Conservation (phyloP, 2,329 filamentous ascomycete genomes). For the Fusarium transvaalense region DNA sequence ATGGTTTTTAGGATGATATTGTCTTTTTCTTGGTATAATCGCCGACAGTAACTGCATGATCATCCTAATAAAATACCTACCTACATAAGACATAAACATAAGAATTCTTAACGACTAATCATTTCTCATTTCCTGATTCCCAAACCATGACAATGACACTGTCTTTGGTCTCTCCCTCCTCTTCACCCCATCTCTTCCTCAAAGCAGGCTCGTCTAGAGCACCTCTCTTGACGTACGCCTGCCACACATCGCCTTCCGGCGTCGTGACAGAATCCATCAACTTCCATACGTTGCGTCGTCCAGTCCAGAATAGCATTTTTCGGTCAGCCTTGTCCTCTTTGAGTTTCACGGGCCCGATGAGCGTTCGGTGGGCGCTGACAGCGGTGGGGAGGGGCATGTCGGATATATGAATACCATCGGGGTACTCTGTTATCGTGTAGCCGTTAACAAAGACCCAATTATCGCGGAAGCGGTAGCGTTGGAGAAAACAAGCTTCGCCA, state of each 20-base stretch:
- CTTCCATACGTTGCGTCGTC: slow-evolving; percentile 56
- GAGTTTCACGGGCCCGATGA: slow-evolving; percentile 51
- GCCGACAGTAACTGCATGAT: background rate
- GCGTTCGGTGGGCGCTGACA: slow-evolving; percentile 25
- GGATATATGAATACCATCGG: slow-evolving; percentile 52
- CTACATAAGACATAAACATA: slow-evolving; percentile 26
- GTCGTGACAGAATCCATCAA: slow-evolving; percentile 56
- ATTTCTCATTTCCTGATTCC: slow-evolving; percentile 41
- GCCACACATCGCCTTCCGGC: slow-evolving; percentile 58
- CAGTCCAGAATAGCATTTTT: slow-evolving; percentile 54
- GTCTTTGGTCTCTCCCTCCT: slow-evolving; percentile 27
- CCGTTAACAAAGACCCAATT: slow-evolving; percentile 64
- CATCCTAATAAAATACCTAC: background rate
- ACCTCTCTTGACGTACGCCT: slow-evolving; percentile 59
- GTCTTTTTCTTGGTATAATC: too few species aligned
- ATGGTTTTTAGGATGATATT: too few species aligned
- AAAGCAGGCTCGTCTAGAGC: slow-evolving; percentile 23
- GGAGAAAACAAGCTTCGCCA: slow-evolving; percentile 62
- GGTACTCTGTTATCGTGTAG: slow-evolving; percentile 59
- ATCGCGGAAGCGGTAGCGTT: slow-evolving; percentile 60
- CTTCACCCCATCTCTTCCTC: slow-evolving; percentile 35
- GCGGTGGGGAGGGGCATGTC: slow-evolving; percentile 33
- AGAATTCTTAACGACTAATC: slow-evolving; percentile 27
- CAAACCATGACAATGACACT: slow-evolving; percentile 48
- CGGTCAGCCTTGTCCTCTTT: slow-evolving; percentile 49